These are phyloP conservation scores for Penicillium sp. DNA, from an alignment of 2,329 filamentous ascomycete species.

Conservation along the genomic window DNA sequence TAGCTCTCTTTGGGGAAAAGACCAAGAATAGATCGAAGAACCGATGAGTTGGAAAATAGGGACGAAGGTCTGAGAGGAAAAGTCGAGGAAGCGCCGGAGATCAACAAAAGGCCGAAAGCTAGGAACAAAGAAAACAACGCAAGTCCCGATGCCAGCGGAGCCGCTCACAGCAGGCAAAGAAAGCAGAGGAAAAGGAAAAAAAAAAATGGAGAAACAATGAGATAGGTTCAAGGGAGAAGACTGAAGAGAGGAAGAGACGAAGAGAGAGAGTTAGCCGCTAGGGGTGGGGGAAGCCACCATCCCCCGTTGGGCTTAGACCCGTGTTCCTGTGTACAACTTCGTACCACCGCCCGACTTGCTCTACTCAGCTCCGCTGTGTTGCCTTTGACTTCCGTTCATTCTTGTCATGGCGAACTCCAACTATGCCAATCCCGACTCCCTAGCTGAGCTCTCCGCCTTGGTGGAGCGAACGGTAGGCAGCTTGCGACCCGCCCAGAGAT, in stretches of 20 bases:
- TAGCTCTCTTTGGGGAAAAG: neutral
- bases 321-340: conserved; percentile 20
- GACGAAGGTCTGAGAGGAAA: conserved; percentile 5
- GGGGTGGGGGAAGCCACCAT: conserved; percentile 21
- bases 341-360: conserved; percentile 6
- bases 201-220: conserved; percentile 25
- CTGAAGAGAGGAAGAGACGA: conserved; percentile 19
- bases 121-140: conserved; percentile 12
- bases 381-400: neutral
- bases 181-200: conserved; percentile 23
- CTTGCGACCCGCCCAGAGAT: conserved; percentile 6
- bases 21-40: neutral
- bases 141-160: conserved; percentile 6
- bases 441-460: conserved; percentile 35
- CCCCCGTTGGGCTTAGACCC: conserved; percentile 21
- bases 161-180: conserved; percentile 18
- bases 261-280: conserved; percentile 27
- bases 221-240: conserved; percentile 22
- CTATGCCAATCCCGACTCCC: conserved; percentile 34
- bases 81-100: conserved; percentile 3
- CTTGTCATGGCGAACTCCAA: conserved; percentile 22
- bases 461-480: conserved; percentile 38
- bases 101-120: conserved; percentile 8
- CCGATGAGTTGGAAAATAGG: neutral
- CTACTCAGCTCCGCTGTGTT: neutral